phyloP scores from a whole-genome alignment of 768 basidiomycete genomes.

The Phanerochaete carnosa region DNA sequence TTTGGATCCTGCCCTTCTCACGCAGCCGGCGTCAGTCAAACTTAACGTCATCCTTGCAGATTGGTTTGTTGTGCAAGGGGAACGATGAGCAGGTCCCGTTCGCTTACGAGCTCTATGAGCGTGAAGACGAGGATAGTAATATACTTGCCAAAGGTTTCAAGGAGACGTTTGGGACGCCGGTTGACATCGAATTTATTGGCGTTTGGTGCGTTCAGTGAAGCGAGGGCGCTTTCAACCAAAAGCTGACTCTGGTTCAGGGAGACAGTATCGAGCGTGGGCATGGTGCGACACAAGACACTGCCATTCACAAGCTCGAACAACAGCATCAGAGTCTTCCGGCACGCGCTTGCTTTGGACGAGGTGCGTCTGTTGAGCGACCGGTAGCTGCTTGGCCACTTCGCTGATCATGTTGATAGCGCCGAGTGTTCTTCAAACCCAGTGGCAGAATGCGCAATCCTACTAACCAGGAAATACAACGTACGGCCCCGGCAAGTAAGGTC shows the following conservation, averaged over 20 bases:
- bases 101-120: conserved; percentile 23
- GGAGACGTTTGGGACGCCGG: conserved; percentile 40
- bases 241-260: conserved; percentile 42
- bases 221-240: not conserved
- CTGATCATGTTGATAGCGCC: not conserved
- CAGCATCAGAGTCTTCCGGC: conserved; percentile 56
- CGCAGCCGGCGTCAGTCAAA: not conserved
- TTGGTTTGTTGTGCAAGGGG: conserved; percentile 26
- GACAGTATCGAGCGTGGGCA: conserved; percentile 62
- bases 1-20: not conserved
- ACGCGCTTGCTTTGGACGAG: conserved; percentile 65
- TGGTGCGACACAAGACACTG: conserved; percentile 40
- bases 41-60: conserved; percentile 1
- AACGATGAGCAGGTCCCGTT: conserved; percentile 31
- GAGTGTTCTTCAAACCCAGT: not conserved
- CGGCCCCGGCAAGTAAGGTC: not conserved
- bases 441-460: not conserved
- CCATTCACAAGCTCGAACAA: conserved; percentile 53
- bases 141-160: conserved; percentile 33
- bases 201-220: conserved; percentile 36
- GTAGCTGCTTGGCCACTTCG: too few species aligned
- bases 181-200: conserved; percentile 48
- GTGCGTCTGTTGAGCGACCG: conserved; percentile 15
- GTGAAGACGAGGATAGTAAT: conserved; percentile 13
- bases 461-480: not conserved